Percentiles rank a stretch among this genome's conserved stretches.
Conservation (phyloP, 2,329 filamentous ascomycete genomes). For the Graphium sp. region DNA sequence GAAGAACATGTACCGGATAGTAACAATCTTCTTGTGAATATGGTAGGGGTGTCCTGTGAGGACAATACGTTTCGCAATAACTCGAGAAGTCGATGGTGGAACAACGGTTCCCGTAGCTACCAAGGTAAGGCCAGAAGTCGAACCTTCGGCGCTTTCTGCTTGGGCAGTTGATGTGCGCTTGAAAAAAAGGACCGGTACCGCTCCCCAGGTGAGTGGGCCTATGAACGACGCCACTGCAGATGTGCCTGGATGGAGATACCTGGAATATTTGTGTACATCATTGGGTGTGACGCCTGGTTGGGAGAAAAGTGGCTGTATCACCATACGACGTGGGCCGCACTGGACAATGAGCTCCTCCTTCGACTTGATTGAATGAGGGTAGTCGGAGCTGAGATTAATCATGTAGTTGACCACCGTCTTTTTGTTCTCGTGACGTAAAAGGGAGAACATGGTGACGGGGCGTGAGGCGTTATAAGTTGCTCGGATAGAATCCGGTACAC, state of each 20-base stretch:
- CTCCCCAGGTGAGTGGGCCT: conserved; percentile 82
- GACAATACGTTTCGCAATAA: conserved; percentile 87
- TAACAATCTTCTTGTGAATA: conserved; percentile 96
- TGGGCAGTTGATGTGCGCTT: conserved; percentile 34
- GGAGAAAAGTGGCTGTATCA: conserved; percentile 84
- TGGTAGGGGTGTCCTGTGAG: conserved; percentile 95
- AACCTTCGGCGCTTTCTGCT: conserved; percentile 22
- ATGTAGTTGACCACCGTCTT: conserved; percentile 78
- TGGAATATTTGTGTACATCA: conserved; percentile 92
- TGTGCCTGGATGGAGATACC: conserved; percentile 79
- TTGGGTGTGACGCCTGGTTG: conserved; percentile 81
- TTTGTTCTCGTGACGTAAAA: conserved; percentile 91
- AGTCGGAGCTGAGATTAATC: conserved; percentile 67
- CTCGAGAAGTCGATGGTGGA: conserved; percentile 56
- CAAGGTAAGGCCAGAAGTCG: conserved; percentile 43
- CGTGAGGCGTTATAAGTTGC: conserved; percentile 28
- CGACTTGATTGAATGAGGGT: conserved; percentile 61
- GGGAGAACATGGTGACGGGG: conserved; percentile 65
- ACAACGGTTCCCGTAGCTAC: conserved; percentile 79
- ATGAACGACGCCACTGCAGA: conserved; percentile 81
- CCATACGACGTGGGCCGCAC: conserved; percentile 71
- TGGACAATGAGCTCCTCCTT: conserved; percentile 89
- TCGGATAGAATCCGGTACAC: conserved; percentile 23
- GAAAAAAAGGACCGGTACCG: conserved; percentile 82
- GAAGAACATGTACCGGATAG: conserved; percentile 99